Conservation (phyloP, 768 basidiomycete species). For the Terana coerulea region DNA sequence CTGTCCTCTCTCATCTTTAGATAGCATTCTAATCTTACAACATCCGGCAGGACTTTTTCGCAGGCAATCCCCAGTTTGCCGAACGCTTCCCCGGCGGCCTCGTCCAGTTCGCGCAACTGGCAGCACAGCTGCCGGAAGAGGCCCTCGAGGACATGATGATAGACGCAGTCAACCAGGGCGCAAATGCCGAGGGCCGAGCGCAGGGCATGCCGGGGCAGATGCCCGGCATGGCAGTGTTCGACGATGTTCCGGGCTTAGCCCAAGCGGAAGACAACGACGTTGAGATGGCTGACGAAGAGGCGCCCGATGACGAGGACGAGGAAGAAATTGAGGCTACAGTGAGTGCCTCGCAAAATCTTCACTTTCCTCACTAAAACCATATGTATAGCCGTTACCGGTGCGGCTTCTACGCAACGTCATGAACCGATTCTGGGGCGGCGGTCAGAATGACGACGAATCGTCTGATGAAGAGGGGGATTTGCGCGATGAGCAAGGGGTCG, state of each 20-base stretch:
- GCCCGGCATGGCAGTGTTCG: slow-evolving; percentile 33
- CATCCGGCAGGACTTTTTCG: slow-evolving; percentile 45
- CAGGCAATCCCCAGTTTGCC: slow-evolving; percentile 50
- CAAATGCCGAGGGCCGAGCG: slow-evolving; percentile 27
- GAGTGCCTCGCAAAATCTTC: slow-evolving; percentile 21
- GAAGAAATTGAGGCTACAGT: slow-evolving; percentile 48
- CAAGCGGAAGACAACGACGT: slow-evolving; percentile 32
- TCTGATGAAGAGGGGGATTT: slow-evolving; percentile 31
- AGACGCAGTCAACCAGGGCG: slow-evolving; percentile 36
- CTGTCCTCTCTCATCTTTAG: neutral
- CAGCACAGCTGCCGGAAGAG: slow-evolving; percentile 37
- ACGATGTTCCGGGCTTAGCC: too few species aligned
- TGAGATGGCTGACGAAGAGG: slow-evolving; percentile 36
- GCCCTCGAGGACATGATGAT: slow-evolving; percentile 59
- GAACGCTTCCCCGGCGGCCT: slow-evolving; percentile 62
- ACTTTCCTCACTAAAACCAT: neutral
- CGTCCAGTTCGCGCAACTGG: slow-evolving; percentile 56
- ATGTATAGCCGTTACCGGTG: slow-evolving; percentile 51
- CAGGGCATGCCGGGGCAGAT: slow-evolving; percentile 42
- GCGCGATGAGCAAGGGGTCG: slow-evolving; percentile 19
- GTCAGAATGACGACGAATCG: slow-evolving; percentile 20
- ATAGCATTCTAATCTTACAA: slow-evolving; percentile 3
- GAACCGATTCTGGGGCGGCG: slow-evolving; percentile 54
- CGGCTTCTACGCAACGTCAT: slow-evolving; percentile 56
- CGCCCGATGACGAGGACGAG: slow-evolving; percentile 41